Percentiles rank a stretch among this genome's conserved stretches.
phyloP scores from a whole-genome alignment of 1,284 basidiomycete genomes.

The Chalciporus sp. region DNA sequence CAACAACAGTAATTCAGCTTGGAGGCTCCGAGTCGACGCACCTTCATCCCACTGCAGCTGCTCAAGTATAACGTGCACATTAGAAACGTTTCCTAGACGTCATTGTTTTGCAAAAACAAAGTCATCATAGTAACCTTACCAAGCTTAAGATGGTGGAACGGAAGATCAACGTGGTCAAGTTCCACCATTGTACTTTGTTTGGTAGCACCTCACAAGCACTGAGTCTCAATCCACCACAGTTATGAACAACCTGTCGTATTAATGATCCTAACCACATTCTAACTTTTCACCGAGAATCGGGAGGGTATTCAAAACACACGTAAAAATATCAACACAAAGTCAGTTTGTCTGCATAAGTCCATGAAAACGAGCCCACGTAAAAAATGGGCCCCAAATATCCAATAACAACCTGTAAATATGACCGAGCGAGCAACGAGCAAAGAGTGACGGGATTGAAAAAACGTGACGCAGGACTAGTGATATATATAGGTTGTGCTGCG shows the following conservation, averaged over 20 bases:
- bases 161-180: background rate
- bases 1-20: background rate
- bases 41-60: background rate
- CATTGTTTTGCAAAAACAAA: slow-evolving; percentile 21
- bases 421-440: background rate
- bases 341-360: background rate
- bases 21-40: background rate
- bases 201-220: no score
- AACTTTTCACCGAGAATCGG: no score
- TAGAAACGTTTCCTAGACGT: background rate
- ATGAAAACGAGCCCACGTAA: background rate
- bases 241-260: no score
- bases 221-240: no score
- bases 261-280: no score
- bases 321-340: background rate
- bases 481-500: background rate
- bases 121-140: slow-evolving; percentile 12
- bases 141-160: no score
- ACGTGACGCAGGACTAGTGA: background rate
- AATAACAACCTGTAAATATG: background rate
- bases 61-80: background rate
- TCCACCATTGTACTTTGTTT: no score
- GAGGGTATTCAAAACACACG: background rate
- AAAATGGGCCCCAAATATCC: background rate
- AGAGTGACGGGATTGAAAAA: background rate